These are phyloP conservation scores for Zygosaccharomyces pseudorouxii DNA, from an alignment of 805 yeast genomes.

Conservation along the genomic window DNA sequence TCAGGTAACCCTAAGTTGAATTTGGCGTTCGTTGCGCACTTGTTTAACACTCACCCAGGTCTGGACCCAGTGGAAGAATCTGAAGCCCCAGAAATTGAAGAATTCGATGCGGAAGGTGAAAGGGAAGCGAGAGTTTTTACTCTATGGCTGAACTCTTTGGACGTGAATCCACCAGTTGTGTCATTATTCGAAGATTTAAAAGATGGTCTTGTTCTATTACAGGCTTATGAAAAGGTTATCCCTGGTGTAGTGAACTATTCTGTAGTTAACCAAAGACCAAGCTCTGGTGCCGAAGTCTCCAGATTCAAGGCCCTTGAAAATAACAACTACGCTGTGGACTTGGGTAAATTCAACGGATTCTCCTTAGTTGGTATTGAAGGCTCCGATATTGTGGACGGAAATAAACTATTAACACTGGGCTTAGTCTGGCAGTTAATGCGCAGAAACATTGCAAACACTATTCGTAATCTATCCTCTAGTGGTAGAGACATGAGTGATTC, in stretches of 20 bases:
- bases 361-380: slow-evolving; percentile 98
- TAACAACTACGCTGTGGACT: slow-evolving; percentile 96
- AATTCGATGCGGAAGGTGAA: slow-evolving; percentile 98
- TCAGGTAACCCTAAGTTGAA: slow-evolving; percentile 96
- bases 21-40: slow-evolving; percentile 94
- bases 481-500: slow-evolving; percentile 76
- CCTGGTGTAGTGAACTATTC: slow-evolving; percentile 84
- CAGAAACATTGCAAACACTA: slow-evolving; percentile 83
- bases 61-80: slow-evolving; percentile 89
- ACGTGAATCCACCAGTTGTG: slow-evolving; percentile 92
- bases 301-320: slow-evolving; percentile 95
- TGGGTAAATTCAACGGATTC: slow-evolving; percentile 88
- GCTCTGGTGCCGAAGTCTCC: slow-evolving; percentile 65
- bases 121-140: slow-evolving; percentile 99
- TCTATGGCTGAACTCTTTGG: slow-evolving; percentile 92
- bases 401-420: slow-evolving; percentile 80
- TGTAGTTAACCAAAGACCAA: slow-evolving; percentile 81
- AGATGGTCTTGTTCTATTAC: slow-evolving; percentile 83
- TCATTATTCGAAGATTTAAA: slow-evolving; percentile 89
- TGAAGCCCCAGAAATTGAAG: slow-evolving; percentile 92
- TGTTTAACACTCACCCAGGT: slow-evolving; percentile 96
- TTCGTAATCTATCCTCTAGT: slow-evolving; percentile 62
- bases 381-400: slow-evolving; percentile 93
- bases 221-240: slow-evolving; percentile 92
- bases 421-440: slow-evolving; percentile 99